These are phyloP conservation scores for Olyra latifolia DNA, from an alignment of 176 grass and related monocot species.

Conservation along the genomic window DNA sequence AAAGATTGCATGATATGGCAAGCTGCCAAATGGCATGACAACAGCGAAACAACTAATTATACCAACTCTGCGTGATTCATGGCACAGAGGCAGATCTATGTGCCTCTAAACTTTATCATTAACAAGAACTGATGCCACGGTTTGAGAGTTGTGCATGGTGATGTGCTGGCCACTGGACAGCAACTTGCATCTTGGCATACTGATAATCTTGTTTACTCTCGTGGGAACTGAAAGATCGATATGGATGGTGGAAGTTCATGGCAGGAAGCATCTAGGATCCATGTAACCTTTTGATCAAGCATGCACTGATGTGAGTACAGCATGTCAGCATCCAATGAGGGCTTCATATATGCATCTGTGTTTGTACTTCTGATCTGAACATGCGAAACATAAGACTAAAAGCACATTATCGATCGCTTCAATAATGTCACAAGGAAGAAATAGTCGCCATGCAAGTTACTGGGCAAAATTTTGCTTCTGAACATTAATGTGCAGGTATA, in stretches of 20 bases:
- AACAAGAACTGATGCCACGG: neutral
- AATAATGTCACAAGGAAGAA: neutral
- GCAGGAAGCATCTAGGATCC: constrained; percentile 28
- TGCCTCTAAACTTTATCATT: neutral
- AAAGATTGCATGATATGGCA: neutral
- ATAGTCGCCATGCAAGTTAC: neutral
- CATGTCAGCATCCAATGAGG: neutral
- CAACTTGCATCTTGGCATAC: constrained; percentile 4
- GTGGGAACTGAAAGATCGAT: neutral
- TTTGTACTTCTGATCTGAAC: constrained; percentile 15
- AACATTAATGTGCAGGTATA: neutral
- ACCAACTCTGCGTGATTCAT: constrained; percentile 27
- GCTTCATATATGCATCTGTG: neutral
- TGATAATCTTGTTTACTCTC: constrained; percentile 13
- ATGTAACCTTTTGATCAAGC: neutral
- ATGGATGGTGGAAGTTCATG: neutral
- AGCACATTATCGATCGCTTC: constrained; percentile 6
- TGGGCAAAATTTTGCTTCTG: too few relatives aligned
- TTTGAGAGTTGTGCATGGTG: constrained; percentile 8
- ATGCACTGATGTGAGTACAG: constrained; percentile 2
- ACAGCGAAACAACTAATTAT: neutral
- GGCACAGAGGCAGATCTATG: constrained; percentile 25
- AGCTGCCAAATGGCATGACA: constrained; percentile 30
- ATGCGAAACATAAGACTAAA: constrained; percentile 19
- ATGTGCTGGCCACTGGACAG: constrained; percentile 23